These are phyloP conservation scores for Limonium bicolor DNA, from an alignment of 148 eudicot genomes.

Conservation along the genomic window DNA sequence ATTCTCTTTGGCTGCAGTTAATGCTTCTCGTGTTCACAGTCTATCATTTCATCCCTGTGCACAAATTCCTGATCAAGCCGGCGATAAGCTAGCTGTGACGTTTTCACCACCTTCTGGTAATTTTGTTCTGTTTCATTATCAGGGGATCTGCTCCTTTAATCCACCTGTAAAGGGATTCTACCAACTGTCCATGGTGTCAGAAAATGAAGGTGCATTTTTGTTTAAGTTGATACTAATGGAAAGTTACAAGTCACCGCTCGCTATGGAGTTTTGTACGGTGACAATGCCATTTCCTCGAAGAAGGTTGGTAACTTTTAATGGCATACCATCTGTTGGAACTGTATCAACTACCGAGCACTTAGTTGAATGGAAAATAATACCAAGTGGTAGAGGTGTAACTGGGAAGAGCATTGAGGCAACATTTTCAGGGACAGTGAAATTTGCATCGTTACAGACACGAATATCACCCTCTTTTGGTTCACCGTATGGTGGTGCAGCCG, in stretches of 20 bases:
- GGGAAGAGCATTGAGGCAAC: constrained; percentile 97
- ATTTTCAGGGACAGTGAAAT: constrained; percentile 80
- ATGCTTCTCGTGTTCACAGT: constrained; percentile 37
- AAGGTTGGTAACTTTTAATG: constrained; percentile 63
- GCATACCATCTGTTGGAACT: constrained; percentile 89
- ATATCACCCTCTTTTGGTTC: constrained; percentile 24
- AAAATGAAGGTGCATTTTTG: constrained; percentile 96
- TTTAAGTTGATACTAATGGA: constrained; percentile 79
- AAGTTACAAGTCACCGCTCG: constrained; percentile 73
- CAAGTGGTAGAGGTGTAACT: constrained; percentile 57
- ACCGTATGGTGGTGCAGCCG: constrained; percentile 24
- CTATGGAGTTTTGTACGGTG: constrained; percentile 84
- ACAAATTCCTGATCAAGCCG: constrained; percentile 90
- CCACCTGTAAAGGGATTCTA: constrained; percentile 93
- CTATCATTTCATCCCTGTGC: constrained; percentile 90
- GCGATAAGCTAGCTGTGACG: constrained; percentile 69
- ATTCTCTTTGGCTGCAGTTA: constrained; percentile 72
- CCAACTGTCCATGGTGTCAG: constrained; percentile 99
- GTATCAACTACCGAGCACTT: constrained; percentile 58
- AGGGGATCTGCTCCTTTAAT: constrained; percentile 42
- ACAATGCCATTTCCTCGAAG: constrained; percentile 97
- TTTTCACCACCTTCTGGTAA: constrained; percentile 93
- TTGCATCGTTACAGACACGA: constrained; percentile 68
- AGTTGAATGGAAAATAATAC: constrained; percentile 85
- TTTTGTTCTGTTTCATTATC: constrained; percentile 72